Percentiles rank a stretch among this genome's conserved stretches.
Conservation (phyloP, 2,329 filamentous ascomycete species). For the Balansia obtecta region DNA sequence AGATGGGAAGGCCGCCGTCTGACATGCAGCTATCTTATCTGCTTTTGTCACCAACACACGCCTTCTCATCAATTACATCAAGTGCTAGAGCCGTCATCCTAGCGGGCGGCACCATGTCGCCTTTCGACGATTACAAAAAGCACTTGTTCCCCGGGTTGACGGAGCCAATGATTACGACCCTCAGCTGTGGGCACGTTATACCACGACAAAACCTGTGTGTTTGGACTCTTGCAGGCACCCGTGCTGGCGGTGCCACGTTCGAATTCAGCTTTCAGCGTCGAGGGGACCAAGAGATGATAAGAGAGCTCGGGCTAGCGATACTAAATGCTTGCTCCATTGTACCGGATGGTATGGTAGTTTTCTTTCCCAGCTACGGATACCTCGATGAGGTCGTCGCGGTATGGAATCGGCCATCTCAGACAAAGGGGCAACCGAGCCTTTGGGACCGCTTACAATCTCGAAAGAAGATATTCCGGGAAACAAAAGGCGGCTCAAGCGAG, state of each 20-base stretch:
- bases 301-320: constrained; percentile 62
- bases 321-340: constrained; percentile 60
- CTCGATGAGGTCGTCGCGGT: constrained; percentile 57
- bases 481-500: constrained; percentile 46
- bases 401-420: constrained; percentile 37
- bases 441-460: constrained; percentile 46
- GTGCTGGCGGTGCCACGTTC: constrained; percentile 39
- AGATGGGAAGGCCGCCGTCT: constrained; percentile 19
- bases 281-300: constrained; percentile 54
- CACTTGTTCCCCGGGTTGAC: constrained; percentile 73
- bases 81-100: constrained; percentile 78
- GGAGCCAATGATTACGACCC: constrained; percentile 52
- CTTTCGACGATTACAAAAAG: constrained; percentile 78
- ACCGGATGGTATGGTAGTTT: constrained; percentile 82
- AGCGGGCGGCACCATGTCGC: constrained; percentile 95
- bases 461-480: constrained; percentile 52
- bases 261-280: constrained; percentile 83
- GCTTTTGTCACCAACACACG: constrained; percentile 79
- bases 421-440: constrained; percentile 25
- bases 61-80: constrained; percentile 79
- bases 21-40: constrained; percentile 67
- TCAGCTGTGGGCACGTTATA: constrained; percentile 93
- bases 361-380: constrained; percentile 93
- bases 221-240: constrained; percentile 47
- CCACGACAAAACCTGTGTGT: constrained; percentile 71